Conservation (phyloP, 2,329 filamentous ascomycete genomes). For the Penicillium sp. region DNA sequence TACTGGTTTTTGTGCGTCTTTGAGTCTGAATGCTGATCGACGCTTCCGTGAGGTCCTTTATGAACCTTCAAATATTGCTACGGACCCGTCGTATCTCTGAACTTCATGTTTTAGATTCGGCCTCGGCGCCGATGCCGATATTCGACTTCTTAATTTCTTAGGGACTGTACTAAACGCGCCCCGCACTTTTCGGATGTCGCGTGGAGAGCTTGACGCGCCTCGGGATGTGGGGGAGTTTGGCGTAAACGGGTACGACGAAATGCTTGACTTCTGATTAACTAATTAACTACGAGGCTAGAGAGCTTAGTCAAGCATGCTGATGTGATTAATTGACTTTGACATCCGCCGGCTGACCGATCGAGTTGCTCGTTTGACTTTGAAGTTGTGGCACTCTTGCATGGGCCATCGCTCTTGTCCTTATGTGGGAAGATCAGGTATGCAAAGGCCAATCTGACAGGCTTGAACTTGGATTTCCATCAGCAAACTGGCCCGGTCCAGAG, state of each 20-base stretch:
- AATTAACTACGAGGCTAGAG: not conserved
- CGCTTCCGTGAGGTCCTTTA: not conserved
- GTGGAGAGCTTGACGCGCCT: slow-evolving; percentile 8
- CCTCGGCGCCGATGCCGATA: slow-evolving; percentile 19
- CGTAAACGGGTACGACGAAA: not conserved
- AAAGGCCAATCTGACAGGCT: not conserved
- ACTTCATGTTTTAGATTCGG: slow-evolving; percentile 8
- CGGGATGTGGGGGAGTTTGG: slow-evolving; percentile 17
- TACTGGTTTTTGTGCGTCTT: too few relatives aligned
- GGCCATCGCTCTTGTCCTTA: not conserved
- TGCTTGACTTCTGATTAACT: not conserved
- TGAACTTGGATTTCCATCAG: too few relatives aligned
- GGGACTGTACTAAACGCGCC: not conserved
- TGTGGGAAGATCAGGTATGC: not conserved
- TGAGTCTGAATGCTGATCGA: not conserved
- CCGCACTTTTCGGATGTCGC: slow-evolving; percentile 9
- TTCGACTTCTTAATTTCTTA: not conserved
- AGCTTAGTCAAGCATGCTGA: not conserved
- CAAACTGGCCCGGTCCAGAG: too few relatives aligned
- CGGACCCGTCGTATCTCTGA: not conserved
- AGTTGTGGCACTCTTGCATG: not conserved
- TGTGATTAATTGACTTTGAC: too few relatives aligned
- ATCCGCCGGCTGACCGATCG: not conserved
- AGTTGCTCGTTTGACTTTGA: not conserved
- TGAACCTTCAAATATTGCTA: not conserved